Base-by-base conservation (phyloP, 2,329 filamentous ascomycete species). In the Byssochlamys sp. region DNA sequence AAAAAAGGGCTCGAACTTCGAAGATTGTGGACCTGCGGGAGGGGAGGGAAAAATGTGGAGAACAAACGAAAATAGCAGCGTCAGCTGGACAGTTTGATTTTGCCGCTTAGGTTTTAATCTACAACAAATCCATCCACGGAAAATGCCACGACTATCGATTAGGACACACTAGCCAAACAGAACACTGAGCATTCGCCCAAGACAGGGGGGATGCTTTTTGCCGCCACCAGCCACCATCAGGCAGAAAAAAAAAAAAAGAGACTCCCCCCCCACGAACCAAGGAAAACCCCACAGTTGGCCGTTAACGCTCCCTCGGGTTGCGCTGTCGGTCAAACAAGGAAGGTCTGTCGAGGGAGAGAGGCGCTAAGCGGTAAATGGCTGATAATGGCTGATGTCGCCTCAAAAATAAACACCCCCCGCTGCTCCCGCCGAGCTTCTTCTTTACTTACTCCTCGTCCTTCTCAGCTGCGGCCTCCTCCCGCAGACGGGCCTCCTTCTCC, bases 401-500 rank as follows among this genome's bases (percentile, higher is more conserved):
- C 27, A 11, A 25, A 48, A 26, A 55, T 19, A 31, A 31, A 31
- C 24, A 19, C 19, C 19, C 25, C 25, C 24, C 33, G 29, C 39
- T 45, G 39, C 12, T 45, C 39, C 39, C 39, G n/a, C 39, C 39
- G 39, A 45, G 29, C 29, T 57, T 24, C 51, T 51, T n/a, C 6
- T 25, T 24, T 33, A 60, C 66, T 69, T 73, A 73, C 66, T 72
- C 71, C 45, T 67, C 65, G 29, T 69, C 58, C 58, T 66, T 60
- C 66, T 62, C 63, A 29, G 58, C 55, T 63, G 48, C 65, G 57
- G 49, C 53, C 65, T 67, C 67, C 53, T 66, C 68, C 61, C 65
- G 63, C 61, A 65, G 66, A 58, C 71, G 72, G 52, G 67, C 66
- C 61, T 78, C 72, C 53, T 67, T 71, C 66, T 76, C 71, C 64